Evolutionary conservation across 129 eudicot species (phyloP).

Genomic region (Escallonia herrerae): DNA sequence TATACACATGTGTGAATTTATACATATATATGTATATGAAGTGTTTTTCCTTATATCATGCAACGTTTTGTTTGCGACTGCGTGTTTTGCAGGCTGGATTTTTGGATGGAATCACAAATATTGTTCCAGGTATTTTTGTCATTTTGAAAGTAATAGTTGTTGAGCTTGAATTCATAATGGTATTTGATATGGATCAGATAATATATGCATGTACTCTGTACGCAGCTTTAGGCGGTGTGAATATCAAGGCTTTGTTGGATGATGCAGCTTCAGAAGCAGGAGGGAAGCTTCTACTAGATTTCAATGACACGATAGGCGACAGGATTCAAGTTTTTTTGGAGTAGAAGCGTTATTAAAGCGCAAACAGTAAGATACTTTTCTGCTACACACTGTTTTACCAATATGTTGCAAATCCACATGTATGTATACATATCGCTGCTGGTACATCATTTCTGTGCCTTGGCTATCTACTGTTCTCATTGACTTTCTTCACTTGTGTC

Average conservation of each 20-base stretch:
- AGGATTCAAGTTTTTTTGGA: slow-evolving; percentile 83
- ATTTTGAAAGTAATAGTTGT: neutral
- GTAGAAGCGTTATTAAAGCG: slow-evolving; percentile 20
- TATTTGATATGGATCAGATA: neutral
- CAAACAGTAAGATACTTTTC: neutral
- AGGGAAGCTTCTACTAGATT: slow-evolving; percentile 80
- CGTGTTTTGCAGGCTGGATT: slow-evolving; percentile 76
- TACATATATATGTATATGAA: too few relatives aligned
- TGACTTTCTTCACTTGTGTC: too few relatives aligned
- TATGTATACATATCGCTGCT: too few relatives aligned
- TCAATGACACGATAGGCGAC: slow-evolving; percentile 68
- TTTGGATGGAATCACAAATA: slow-evolving; percentile 84
- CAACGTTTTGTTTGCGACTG: neutral
- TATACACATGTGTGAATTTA: too few relatives aligned
- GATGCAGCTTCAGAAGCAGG: slow-evolving; percentile 62
- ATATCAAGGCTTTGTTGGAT: slow-evolving; percentile 66
- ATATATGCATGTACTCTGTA: neutral
- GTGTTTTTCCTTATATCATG: neutral
- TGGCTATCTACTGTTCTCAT: too few relatives aligned
- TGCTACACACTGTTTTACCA: neutral
- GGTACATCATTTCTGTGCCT: too few relatives aligned
- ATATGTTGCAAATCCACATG: neutral
- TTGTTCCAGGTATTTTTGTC: slow-evolving; percentile 72
- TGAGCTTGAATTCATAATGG: neutral
- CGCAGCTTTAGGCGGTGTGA: slow-evolving; percentile 81